Conservation (phyloP, 2,329 filamentous ascomycete genomes). For the Talaromyces sp. region DNA sequence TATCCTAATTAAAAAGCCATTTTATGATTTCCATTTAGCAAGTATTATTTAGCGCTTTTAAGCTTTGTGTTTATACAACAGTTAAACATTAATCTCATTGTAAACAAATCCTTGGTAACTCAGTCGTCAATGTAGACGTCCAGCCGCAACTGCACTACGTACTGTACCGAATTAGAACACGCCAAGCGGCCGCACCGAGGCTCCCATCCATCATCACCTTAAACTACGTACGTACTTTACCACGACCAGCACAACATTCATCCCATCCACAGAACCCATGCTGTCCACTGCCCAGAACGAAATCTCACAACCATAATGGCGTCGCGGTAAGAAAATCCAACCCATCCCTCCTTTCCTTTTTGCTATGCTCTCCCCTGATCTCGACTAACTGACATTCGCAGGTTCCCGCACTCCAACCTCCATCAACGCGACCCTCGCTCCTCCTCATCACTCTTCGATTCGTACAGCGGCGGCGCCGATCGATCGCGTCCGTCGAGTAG, state of each 20-base stretch:
- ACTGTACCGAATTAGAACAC: not conserved
- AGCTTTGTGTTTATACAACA: not conserved
- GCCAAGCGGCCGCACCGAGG: not conserved
- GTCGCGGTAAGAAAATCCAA: slow-evolving; percentile 3
- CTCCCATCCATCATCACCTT: not conserved
- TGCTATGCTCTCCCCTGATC: not conserved
- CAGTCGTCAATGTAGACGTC: not conserved
- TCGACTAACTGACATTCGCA: slow-evolving; percentile 24
- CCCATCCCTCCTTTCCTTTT: too few relatives aligned
- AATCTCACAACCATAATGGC: slow-evolving; percentile 2
- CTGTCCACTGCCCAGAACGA: not conserved
- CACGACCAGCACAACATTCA: not conserved
- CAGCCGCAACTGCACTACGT: not conserved
- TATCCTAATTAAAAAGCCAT: not conserved
- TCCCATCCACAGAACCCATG: not conserved
- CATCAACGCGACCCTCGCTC: slow-evolving; percentile 64
- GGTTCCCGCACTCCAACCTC: slow-evolving; percentile 63
- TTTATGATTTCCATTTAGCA: not conserved
- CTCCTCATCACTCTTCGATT: slow-evolving; percentile 69
- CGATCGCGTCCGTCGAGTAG: slow-evolving; percentile 35
- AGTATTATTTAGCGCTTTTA: not conserved
- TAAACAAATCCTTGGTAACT: too few relatives aligned
- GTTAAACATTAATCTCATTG: not conserved
- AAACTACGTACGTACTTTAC: not conserved
- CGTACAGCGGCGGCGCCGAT: slow-evolving; percentile 52